Evolutionary conservation across 106 monocot genomes (phyloP).

Genomic region (Triglochin maritima): DNA sequence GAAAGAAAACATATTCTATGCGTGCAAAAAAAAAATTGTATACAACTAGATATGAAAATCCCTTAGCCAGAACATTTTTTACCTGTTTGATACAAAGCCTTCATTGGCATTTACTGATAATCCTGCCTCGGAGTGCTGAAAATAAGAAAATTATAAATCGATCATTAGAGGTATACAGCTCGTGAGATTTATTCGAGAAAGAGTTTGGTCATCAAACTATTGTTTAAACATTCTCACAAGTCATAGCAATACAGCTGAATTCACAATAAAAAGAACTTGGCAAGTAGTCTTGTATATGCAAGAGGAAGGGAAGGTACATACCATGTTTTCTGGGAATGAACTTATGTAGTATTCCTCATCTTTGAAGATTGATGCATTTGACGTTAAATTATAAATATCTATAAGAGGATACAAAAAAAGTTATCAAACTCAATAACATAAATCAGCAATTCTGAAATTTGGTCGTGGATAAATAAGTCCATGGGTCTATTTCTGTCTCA

Average conservation of each 20-base stretch:
- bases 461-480: no score
- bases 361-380: constrained; percentile 50
- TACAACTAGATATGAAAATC: no score
- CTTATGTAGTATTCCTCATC: constrained; percentile 88
- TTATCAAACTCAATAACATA: not conserved
- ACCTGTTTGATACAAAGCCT: constrained; percentile 63
- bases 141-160: not conserved
- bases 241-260: not conserved
- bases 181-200: not conserved
- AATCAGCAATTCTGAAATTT: no score
- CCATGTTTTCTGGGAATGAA: constrained; percentile 77
- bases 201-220: not conserved
- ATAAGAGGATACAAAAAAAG: constrained; percentile 4
- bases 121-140: constrained; percentile 75
- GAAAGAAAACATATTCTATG: not conserved
- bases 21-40: not conserved
- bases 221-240: not conserved
- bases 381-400: constrained; percentile 53
- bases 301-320: constrained; percentile 14
- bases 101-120: constrained; percentile 50
- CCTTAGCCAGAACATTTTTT: constrained; percentile 3
- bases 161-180: not conserved
- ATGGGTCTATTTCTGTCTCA: no score
- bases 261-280: not conserved
- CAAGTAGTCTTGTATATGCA: not conserved